A percentile compares a stretch with the other conserved stretches of the same genome.
These are phyloP conservation scores for Podila epigama DNA, from an alignment of 192 early-diverging fungal genomes.

Conservation along the genomic window DNA sequence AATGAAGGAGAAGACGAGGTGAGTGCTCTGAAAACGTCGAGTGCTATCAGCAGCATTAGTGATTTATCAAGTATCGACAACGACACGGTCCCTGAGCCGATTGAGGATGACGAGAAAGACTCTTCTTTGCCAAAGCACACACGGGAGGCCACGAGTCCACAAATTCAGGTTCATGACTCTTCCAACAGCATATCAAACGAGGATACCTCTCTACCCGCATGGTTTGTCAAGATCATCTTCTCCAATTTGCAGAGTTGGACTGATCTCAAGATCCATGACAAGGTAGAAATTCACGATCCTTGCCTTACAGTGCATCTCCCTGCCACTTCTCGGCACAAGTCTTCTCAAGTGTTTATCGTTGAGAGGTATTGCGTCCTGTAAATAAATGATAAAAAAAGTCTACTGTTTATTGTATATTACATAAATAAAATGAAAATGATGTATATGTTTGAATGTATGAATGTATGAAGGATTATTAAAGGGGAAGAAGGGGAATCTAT, in stretches of 20 bases:
- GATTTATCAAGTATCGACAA: neutral
- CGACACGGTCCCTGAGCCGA: neutral
- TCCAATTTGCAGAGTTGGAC: constrained; percentile 33
- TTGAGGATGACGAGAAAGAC: neutral
- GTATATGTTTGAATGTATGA: neutral
- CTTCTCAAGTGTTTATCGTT: constrained; percentile 8
- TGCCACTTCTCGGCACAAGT: neutral
- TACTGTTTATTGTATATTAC: neutral
- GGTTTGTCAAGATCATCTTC: constrained; percentile 9
- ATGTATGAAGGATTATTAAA: neutral
- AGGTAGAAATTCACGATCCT: constrained; percentile 38
- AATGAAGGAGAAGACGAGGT: neutral
- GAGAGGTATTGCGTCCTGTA: constrained; percentile 19
- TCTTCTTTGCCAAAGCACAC: no score
- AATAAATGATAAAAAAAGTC: neutral
- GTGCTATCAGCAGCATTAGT: neutral
- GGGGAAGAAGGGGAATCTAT: neutral
- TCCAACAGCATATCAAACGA: no score
- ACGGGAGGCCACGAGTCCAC: no score
- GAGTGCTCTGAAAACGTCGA: neutral
- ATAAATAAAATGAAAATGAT: neutral
- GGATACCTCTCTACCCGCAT: neutral
- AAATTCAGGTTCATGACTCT: no score
- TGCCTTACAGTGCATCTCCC: no score
- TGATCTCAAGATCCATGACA: constrained; percentile 21